These are phyloP conservation scores for Pholiota conissans DNA, from an alignment of 768 basidiomycete species.

Conservation along the genomic window DNA sequence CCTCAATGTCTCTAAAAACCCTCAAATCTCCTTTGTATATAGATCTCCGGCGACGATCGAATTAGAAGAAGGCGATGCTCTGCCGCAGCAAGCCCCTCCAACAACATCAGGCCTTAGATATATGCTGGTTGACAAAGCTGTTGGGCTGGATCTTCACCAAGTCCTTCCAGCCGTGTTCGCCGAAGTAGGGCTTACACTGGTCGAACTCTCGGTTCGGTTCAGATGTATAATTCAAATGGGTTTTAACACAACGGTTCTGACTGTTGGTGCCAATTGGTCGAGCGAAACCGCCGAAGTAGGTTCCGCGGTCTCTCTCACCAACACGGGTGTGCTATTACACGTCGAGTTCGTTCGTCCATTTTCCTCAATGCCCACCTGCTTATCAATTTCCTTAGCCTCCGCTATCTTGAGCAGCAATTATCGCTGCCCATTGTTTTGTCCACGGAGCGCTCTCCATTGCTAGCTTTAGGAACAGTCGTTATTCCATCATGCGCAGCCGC, in stretches of 20 bases:
- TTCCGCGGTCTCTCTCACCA: conserved; percentile 42
- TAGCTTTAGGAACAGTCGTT: conserved; percentile 52
- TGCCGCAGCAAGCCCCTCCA: conserved; percentile 30
- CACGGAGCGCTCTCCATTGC: conserved; percentile 40
- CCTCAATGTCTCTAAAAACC: conserved; percentile 33
- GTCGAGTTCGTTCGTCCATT: conserved; percentile 49
- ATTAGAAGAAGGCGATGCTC: conserved; percentile 17
- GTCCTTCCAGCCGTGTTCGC: conserved; percentile 47
- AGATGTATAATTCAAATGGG: conserved; percentile 51
- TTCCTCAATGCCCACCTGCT: conserved; percentile 1
- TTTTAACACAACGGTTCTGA: conserved; percentile 43
- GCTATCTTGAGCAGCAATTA: conserved; percentile 58
- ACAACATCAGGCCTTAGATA: conserved; percentile 52
- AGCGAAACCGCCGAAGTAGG: conserved; percentile 42
- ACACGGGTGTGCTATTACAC: conserved; percentile 49
- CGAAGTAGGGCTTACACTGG: conserved; percentile 51
- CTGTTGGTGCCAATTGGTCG: conserved; percentile 40
- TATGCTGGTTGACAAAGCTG: conserved; percentile 45
- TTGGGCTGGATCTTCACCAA: conserved; percentile 49
- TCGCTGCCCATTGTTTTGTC: conserved; percentile 60
- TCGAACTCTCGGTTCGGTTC: conserved; percentile 55
- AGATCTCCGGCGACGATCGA: conserved; percentile 42
- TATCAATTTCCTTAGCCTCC: conserved; percentile 38
- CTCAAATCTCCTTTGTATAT: conserved; percentile 41
- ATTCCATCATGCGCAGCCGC: conserved; percentile 55